These are phyloP conservation scores for Diaporthe australafricana DNA, from an alignment of 2,329 filamentous ascomycete species.

Conservation along the genomic window DNA sequence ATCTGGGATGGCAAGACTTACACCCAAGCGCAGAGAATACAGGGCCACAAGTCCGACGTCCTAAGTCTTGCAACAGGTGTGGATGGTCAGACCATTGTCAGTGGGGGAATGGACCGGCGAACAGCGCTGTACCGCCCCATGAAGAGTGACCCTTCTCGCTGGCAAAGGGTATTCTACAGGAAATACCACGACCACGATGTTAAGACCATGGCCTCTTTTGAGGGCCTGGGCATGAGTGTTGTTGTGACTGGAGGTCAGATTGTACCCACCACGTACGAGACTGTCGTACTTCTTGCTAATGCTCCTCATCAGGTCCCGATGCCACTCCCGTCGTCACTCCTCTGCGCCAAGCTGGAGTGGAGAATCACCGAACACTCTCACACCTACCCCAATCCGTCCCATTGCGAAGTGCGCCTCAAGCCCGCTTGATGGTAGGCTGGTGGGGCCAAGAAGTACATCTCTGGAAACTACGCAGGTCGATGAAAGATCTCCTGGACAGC, in stretches of 20 bases:
- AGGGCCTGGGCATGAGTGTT: conserved; percentile 84
- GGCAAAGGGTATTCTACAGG: conserved; percentile 87
- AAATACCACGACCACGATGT: conserved; percentile 94
- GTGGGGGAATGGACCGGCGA: conserved; percentile 90
- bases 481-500: conserved; percentile 59
- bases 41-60: conserved; percentile 89
- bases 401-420: conserved; percentile 77
- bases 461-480: conserved; percentile 71
- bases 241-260: conserved; percentile 87
- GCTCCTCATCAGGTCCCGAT: conserved; percentile 75
- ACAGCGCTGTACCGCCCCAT: conserved; percentile 85
- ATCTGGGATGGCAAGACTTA: conserved; percentile 96
- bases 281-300: conserved; percentile 45
- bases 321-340: conserved; percentile 86
- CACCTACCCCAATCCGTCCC: conserved; percentile 84
- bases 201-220: conserved; percentile 92
- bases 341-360: conserved; percentile 79
- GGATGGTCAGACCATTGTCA: conserved; percentile 85
- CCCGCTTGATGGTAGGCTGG: conserved; percentile 87
- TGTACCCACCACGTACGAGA: background rate
- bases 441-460: conserved; percentile 90
- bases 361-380: conserved; percentile 86
- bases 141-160: conserved; percentile 71
- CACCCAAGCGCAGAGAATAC: conserved; percentile 85
- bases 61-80: conserved; percentile 85